Conservation (phyloP, 441 rosid species). For the Adansonia grandidieri region DNA sequence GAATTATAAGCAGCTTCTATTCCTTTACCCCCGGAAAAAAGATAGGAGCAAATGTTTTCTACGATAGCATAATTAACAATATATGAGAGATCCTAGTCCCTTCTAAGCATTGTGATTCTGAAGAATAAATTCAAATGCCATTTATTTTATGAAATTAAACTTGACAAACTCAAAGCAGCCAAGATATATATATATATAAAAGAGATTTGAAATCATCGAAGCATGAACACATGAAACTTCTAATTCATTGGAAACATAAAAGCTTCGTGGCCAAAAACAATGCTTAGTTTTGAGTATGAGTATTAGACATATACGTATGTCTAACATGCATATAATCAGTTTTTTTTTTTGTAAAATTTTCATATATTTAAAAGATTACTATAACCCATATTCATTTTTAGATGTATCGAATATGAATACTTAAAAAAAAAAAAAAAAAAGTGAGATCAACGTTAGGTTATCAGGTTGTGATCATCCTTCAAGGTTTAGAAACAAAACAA, state of each 20-base stretch:
- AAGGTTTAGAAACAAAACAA: constrained; percentile 7
- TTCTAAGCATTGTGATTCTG: neutral
- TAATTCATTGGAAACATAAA: neutral
- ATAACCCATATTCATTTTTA: too few relatives aligned
- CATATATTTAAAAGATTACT: too few relatives aligned
- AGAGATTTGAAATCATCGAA: neutral
- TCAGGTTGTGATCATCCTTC: neutral
- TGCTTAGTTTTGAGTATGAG: too few relatives aligned
- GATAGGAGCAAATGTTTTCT: too few relatives aligned
- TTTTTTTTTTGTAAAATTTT: neutral
- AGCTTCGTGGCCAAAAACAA: neutral
- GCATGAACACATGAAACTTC: neutral
- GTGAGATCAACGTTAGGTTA: too few relatives aligned
- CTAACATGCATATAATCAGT: too few relatives aligned
- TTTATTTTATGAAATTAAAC: neutral
- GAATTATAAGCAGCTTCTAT: neutral
- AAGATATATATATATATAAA: neutral
- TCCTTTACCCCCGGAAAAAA: neutral
- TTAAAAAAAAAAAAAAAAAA: too few relatives aligned
- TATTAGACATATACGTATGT: too few relatives aligned
- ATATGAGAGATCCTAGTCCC: neutral
- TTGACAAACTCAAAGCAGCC: neutral
- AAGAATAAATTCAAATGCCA: neutral
- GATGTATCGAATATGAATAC: too few relatives aligned
- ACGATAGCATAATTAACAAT: too few relatives aligned